phyloP scores from a whole-genome alignment of 352 stramenopile genomes.

The Pythium periplocum region DNA sequence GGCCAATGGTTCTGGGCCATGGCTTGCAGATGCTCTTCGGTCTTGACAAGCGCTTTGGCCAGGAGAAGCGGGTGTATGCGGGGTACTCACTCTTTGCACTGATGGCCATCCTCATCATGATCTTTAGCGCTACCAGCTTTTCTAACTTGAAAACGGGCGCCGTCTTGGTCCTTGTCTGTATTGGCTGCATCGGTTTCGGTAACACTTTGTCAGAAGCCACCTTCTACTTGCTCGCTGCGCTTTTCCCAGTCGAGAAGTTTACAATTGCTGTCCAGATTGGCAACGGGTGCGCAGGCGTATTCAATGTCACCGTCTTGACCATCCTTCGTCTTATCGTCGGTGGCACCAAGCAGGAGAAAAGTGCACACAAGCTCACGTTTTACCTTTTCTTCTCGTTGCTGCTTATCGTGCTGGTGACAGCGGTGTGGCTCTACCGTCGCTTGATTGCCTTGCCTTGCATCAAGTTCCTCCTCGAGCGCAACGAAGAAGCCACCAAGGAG shows the following conservation, averaged over 20 bases:
- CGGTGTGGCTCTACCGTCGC: constrained; percentile 38
- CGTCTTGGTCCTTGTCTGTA: constrained; percentile 49
- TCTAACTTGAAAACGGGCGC: constrained; percentile 38
- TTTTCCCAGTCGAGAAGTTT: constrained; percentile 65
- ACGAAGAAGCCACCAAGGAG: constrained; percentile 22
- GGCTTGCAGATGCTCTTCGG: constrained; percentile 45
- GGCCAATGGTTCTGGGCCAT: constrained; percentile 56
- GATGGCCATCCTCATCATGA: constrained; percentile 54
- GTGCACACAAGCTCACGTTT: constrained; percentile 30
- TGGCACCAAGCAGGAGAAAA: constrained; percentile 31
- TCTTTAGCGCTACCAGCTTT: constrained; percentile 53
- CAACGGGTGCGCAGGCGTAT: constrained; percentile 37
- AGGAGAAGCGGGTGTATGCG: constrained; percentile 31
- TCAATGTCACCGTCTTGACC: constrained; percentile 56
- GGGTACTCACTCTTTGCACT: constrained; percentile 54
- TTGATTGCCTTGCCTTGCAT: constrained; percentile 33
- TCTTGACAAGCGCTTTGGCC: constrained; percentile 49
- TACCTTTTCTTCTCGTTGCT: constrained; percentile 63
- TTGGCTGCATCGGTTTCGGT: constrained; percentile 37
- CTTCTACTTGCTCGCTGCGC: constrained; percentile 52
- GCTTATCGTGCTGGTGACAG: constrained; percentile 38
- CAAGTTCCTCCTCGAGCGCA: constrained; percentile 51
- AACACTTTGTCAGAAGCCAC: constrained; percentile 56
- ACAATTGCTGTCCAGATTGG: constrained; percentile 65
- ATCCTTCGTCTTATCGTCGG: constrained; percentile 46